These are phyloP conservation scores for Chalaropsis ovoidea DNA, from an alignment of 2,329 filamentous ascomycete genomes.

Conservation along the genomic window DNA sequence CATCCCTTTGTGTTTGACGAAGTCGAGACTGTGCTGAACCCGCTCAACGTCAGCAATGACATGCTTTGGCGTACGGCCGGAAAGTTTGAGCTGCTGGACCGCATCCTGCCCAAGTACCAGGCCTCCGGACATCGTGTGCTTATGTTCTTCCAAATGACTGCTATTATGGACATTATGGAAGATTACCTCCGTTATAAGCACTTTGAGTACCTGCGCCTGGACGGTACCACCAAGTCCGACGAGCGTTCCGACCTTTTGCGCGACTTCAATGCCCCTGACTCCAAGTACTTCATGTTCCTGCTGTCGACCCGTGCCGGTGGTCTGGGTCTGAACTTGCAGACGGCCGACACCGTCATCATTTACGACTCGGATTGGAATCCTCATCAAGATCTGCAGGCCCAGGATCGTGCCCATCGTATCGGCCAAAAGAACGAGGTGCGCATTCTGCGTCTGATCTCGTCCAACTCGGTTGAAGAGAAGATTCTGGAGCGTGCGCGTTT, in stretches of 20 bases:
- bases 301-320: conserved; percentile 98
- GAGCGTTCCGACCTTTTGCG: conserved; percentile 85
- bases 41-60: conserved; percentile 77
- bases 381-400: conserved; percentile 95
- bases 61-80: conserved; percentile 89
- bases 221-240: conserved; percentile 95
- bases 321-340: conserved; percentile 92
- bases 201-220: conserved; percentile 78
- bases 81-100: conserved; percentile 92
- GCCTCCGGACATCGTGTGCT: conserved; percentile 85
- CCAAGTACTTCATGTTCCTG: conserved; percentile 94
- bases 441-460: conserved; percentile 89
- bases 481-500: conserved; percentile 93
- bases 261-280: conserved; percentile 80
- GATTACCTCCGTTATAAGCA: conserved; percentile 82
- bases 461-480: conserved; percentile 96
- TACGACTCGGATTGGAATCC: conserved; percentile 99
- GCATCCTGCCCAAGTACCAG: conserved; percentile 86
- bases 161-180: conserved; percentile 99
- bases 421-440: conserved; percentile 99
- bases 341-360: conserved; percentile 97
- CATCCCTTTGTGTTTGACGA: conserved; percentile 98
- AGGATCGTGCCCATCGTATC: conserved; percentile 99
- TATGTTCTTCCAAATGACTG: conserved; percentile 99
- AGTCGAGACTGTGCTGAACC: conserved; percentile 97